Evolutionary conservation across 2,329 filamentous ascomycete species (phyloP).

Genomic region (Alternaria novae-zelandiae): DNA sequence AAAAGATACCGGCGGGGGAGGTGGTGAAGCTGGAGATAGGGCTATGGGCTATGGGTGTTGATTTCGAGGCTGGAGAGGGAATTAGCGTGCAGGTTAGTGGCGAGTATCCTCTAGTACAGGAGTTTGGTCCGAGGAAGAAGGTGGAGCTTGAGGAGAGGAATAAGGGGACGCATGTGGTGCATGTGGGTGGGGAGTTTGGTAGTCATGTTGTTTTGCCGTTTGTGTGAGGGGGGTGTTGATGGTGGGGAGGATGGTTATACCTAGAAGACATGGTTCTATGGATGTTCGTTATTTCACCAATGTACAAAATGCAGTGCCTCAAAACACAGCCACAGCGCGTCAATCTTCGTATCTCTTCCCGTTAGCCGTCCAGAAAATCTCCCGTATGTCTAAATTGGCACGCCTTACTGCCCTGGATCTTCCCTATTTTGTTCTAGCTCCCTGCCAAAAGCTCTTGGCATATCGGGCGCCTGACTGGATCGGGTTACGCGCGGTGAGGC

Average conservation of each 20-base stretch:
- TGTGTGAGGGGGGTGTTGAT: background rate
- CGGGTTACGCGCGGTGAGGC: background rate
- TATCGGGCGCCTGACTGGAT: background rate
- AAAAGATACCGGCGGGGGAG: slow-evolving; percentile 48
- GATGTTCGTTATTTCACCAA: background rate
- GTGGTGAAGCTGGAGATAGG: slow-evolving; percentile 31
- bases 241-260: background rate
- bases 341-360: background rate
- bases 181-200: slow-evolving; percentile 10
- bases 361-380: background rate
- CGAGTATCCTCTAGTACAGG: slow-evolving; percentile 10
- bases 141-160: slow-evolving; percentile 12
- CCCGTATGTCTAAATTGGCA: background rate
- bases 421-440: background rate
- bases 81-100: slow-evolving; percentile 11
- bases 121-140: slow-evolving; percentile 9
- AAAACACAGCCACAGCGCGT: background rate
- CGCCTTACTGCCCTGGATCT: background rate
- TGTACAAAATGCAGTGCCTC: background rate
- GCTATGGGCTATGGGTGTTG: slow-evolving; percentile 45
- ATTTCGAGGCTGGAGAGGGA: slow-evolving; percentile 48
- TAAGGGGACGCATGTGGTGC: slow-evolving; percentile 14
- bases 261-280: background rate
- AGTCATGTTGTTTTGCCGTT: slow-evolving; percentile 10
- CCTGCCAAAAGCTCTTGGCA: background rate